phyloP scores from a whole-genome alignment of 176 grass and related monocot genomes.

The Zizania latifolia region DNA sequence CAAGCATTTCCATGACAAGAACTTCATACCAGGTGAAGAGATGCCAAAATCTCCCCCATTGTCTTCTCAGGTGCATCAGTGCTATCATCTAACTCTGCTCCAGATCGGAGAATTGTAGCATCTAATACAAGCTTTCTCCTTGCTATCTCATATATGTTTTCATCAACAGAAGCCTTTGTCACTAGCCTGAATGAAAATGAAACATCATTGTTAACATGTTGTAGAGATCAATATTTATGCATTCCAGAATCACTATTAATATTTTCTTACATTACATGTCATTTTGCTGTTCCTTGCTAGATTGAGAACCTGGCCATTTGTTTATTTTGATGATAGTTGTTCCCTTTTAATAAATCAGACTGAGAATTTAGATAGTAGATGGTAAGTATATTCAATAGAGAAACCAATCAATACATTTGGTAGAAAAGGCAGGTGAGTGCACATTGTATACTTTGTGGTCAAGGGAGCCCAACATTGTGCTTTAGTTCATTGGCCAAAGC shows the following conservation, averaged over 20 bases:
- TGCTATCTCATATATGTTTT: conserved; percentile 86
- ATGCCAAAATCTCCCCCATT: conserved; percentile 92
- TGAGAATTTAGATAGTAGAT: background rate
- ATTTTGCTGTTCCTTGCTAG: too few relatives aligned
- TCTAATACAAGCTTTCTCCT: conserved; percentile 81
- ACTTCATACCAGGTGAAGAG: conserved; percentile 69
- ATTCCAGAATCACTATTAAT: background rate
- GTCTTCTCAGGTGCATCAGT: conserved; percentile 72
- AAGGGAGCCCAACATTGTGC: background rate
- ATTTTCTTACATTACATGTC: background rate
- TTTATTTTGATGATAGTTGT: background rate
- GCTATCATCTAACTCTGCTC: conserved; percentile 52
- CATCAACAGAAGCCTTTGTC: conserved; percentile 77
- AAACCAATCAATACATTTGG: background rate
- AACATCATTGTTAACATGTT: background rate
- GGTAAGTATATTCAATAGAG: background rate
- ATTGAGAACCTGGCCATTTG: background rate
- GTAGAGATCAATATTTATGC: background rate
- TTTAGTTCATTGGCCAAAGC: background rate
- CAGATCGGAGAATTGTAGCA: conserved; percentile 74
- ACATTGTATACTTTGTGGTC: background rate
- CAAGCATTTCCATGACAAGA: conserved; percentile 19
- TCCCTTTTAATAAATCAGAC: background rate
- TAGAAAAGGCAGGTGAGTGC: background rate
- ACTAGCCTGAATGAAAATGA: conserved; percentile 61